A percentile compares a stretch with the other conserved stretches of the same genome.
These are phyloP conservation scores for Candida oleophila DNA, from an alignment of 805 yeast species.

Conservation along the genomic window DNA sequence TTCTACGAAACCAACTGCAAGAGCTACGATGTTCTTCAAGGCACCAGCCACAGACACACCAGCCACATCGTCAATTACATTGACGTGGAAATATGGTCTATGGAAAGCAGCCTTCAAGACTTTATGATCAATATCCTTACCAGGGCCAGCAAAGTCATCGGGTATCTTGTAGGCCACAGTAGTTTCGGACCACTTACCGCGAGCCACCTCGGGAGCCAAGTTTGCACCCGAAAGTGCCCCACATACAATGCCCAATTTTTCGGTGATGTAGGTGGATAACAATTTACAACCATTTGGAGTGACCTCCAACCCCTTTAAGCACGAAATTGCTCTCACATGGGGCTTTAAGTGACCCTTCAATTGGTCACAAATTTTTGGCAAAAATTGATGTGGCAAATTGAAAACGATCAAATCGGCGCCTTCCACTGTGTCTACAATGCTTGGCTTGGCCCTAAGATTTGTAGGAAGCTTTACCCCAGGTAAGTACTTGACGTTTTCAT, in stretches of 20 bases:
- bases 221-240: slow-evolving; percentile 98
- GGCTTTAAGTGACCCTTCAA: slow-evolving; percentile 74
- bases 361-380: slow-evolving; percentile 72
- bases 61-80: slow-evolving; percentile 87
- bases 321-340: slow-evolving; percentile 82
- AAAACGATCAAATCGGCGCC: slow-evolving; percentile 86
- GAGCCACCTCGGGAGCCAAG: slow-evolving; percentile 95
- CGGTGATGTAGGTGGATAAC: slow-evolving; percentile 75
- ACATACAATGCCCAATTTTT: slow-evolving; percentile 81
- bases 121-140: slow-evolving; percentile 68
- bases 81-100: slow-evolving; percentile 96
- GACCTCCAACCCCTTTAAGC: slow-evolving; percentile 94
- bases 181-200: slow-evolving; percentile 95
- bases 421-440: slow-evolving; percentile 68
- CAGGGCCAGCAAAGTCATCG: slow-evolving; percentile 61
- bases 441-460: slow-evolving; percentile 89
- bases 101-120: slow-evolving; percentile 85
- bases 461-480: slow-evolving; percentile 84
- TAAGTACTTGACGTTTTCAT: slow-evolving; percentile 92
- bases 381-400: slow-evolving; percentile 96
- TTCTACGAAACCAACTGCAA: slow-evolving; percentile 96
- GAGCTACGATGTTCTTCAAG: slow-evolving; percentile 90
- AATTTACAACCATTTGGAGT: slow-evolving; percentile 81
- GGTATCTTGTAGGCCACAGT: slow-evolving; percentile 89
- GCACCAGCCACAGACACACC: slow-evolving; percentile 98